Evolutionary conservation across 768 basidiomycete species (phyloP), one percentile per base, ranked within the genome.

Genomic region (Pleurotus eryngii): DNA sequence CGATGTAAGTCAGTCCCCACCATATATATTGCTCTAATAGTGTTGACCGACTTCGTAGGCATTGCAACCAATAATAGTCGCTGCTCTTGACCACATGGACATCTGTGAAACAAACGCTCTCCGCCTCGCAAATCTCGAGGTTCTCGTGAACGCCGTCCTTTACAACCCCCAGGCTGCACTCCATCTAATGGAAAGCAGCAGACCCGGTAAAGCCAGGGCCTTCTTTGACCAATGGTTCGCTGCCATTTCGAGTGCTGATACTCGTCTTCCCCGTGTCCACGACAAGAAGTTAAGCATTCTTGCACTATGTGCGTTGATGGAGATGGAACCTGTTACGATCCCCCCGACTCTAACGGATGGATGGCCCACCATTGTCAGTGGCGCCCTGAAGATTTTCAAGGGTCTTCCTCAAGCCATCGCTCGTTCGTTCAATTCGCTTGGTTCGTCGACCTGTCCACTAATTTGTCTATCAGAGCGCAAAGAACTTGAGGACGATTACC

Each of bases 171-270:
- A 81, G 3, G 86, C 89, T 0, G 79, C 92, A 2, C 78, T 95
- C 43, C 86, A 85, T 59, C 67, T 92, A 56, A 88, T 95, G 77
- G 89, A 91, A 65, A 69, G 62, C 30, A 72, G 77, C 64, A 76
- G 76, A 22, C 71, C 84, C 0, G 85, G 85, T n/a, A 74, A 78
- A 38, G 81, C 88, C 0, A 84, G 87, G 38, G 65, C 70, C n/a
- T 92, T 95, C 78, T 93, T 95, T 67, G 84, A 91, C 66, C 80
- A 76, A 61, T 95, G 92, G 92, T 94, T 95, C 67, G 80, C 71
- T 9, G 83, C 84, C 9, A 89, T 93, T 70, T 38, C 35, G 37
- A 85, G 84, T 57, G 72, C 73, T 49, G 76, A 78, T 30, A 75
- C 69, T 22, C 80, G 77, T 48, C 79, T 94, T 37, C 90, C 91